A percentile compares a stretch with the other conserved stretches of the same genome.
These are phyloP conservation scores for Lomentospora prolificans DNA, from an alignment of 2,329 filamentous ascomycete species.

Conservation along the genomic window DNA sequence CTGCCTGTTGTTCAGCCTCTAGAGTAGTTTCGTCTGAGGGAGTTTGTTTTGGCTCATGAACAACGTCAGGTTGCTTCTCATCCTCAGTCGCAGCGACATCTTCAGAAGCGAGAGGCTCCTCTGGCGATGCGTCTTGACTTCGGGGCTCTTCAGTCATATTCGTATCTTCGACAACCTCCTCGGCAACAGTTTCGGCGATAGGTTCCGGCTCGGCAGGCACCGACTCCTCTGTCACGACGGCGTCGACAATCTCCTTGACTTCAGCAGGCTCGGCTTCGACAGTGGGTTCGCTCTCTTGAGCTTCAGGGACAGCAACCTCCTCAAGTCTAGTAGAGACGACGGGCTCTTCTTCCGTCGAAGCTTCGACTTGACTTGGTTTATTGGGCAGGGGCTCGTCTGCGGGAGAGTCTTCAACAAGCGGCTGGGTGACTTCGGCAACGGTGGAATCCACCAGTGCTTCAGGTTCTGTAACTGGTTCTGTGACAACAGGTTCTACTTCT, in stretches of 20 bases:
- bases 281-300: background rate
- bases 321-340: background rate
- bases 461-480: no score
- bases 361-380: no score
- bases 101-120: no score
- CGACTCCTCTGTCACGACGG: background rate
- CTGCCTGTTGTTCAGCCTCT: background rate
- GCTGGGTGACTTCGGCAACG: no score
- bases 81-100: background rate
- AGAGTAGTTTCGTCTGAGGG: no score
- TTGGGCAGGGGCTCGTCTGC: no score
- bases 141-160: background rate
- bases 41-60: no score
- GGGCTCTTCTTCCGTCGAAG: no score
- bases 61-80: background rate
- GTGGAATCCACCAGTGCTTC: no score
- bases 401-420: no score
- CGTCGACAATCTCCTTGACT: background rate
- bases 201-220: background rate
- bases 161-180: background rate
- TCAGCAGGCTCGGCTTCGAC: background rate
- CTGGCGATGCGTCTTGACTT: no score
- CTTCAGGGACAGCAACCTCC: background rate
- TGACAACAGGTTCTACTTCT: background rate
- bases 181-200: background rate